Base-by-base conservation (phyloP, 768 basidiomycete species). In the Pilatotrama ljubarskyi region DNA sequence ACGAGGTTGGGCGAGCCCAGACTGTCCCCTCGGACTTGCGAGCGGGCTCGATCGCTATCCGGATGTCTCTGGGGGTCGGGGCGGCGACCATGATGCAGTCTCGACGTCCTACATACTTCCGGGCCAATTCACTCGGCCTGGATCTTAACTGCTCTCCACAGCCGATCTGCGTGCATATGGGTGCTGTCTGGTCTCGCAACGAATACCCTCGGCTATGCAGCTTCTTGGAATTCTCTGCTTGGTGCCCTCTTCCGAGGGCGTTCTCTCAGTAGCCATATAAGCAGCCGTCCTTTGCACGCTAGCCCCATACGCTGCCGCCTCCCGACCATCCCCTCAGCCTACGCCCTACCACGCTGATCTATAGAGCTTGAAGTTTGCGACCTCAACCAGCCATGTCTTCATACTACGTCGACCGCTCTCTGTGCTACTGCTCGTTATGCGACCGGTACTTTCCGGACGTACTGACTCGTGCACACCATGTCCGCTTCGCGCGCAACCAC, bases 341-440 rank as follows among this genome's bases (percentile, higher is more conserved):
- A 32, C 37, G 26, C 26, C 20, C n/a, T n/a, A 17, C 20, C 46
- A 5, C 47, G 32, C 32, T 35, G n/a, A 25, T 6, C 20, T 4
- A 24, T 20, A 10, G 9, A 29, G 6, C 17, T 46, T 14, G 11
- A 25, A 50, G 55, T 42, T 47, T 49, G 55, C 38, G 55, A 57
- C 47, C 49, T 32, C 11, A 10, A 32, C 25, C 2, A 7, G 20
- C 25, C 38, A 54, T 49, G 46, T 56, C 60, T 35, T 35, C 64
- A 11, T 47, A 51, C 51, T 58, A 50, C 49, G 49, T 55, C 41
- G 66, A 67, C 46, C 36, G 18, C 26, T 48, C 38, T 7, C 15
- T 61, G 48, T 56, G 57, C 35, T 74, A 76, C 67, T 76, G 75
- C 66, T 68, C 73, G 32, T 63, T 74, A 24, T 76, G 75, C 64